These are phyloP conservation scores for Sideroxylon spinosum DNA, from an alignment of 179 eudicot species.

Conservation along the genomic window DNA sequence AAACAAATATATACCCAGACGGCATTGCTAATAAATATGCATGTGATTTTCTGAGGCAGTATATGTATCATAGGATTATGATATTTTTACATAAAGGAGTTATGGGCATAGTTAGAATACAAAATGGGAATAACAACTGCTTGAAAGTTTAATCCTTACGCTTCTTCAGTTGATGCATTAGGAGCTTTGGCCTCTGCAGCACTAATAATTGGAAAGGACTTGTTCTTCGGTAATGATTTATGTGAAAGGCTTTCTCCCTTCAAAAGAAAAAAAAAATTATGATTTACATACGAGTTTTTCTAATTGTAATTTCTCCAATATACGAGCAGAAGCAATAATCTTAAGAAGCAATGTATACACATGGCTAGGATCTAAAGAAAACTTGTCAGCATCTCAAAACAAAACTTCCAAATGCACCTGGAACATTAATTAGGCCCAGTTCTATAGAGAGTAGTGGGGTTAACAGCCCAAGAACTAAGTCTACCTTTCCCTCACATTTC, in stretches of 20 bases:
- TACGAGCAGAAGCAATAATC: not conserved
- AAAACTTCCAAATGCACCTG: not conserved
- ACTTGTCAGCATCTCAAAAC: not conserved
- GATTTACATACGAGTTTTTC: not conserved
- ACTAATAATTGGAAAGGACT: slow-evolving; percentile 46
- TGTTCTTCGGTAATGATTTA: slow-evolving; percentile 38
- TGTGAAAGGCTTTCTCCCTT: slow-evolving; percentile 81
- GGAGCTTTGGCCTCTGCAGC: slow-evolving; percentile 51
- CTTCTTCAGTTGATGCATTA: slow-evolving; percentile 48
- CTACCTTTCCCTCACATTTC: not conserved
- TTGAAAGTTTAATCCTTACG: slow-evolving; percentile 48
- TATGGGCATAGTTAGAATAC: no score
- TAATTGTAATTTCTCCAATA: not conserved
- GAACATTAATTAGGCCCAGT: not conserved
- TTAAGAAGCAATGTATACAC: not conserved
- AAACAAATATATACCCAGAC: no score
- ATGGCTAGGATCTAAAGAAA: not conserved
- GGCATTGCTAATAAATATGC: no score
- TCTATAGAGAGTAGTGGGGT: no score
- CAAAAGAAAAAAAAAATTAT: not conserved
- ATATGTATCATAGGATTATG: no score
- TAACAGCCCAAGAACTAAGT: not conserved
- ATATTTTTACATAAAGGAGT: no score
- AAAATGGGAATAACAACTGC: slow-evolving; percentile 13
- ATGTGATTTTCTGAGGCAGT: no score